These are phyloP conservation scores for Fonsecaea nubica DNA, from an alignment of 2,329 filamentous ascomycete species.

Conservation along the genomic window DNA sequence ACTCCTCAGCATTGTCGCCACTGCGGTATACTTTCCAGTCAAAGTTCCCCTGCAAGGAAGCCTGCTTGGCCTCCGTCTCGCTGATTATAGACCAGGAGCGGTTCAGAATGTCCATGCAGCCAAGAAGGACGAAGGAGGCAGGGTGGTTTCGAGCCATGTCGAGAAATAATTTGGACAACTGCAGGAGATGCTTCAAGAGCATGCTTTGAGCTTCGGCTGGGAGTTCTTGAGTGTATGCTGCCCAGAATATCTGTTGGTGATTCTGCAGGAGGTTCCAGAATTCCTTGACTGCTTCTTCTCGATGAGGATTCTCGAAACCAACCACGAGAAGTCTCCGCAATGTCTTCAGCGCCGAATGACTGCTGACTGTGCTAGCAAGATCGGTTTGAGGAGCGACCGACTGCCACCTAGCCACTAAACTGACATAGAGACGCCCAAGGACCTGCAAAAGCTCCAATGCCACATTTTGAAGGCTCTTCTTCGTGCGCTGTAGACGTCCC, in stretches of 20 bases:
- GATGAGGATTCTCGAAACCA: slow-evolving; percentile 83
- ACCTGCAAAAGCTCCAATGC: slow-evolving; percentile 85
- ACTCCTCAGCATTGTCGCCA: slow-evolving; percentile 54
- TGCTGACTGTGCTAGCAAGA: slow-evolving; percentile 72
- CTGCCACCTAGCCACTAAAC: slow-evolving; percentile 66
- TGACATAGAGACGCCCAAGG: slow-evolving; percentile 77
- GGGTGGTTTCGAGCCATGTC: slow-evolving; percentile 82
- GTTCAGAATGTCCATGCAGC: slow-evolving; percentile 75
- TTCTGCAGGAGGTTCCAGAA: slow-evolving; percentile 81
- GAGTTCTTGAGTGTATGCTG: slow-evolving; percentile 63
- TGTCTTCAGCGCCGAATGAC: slow-evolving; percentile 69
- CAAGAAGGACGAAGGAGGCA: slow-evolving; percentile 80
- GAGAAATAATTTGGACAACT: slow-evolving; percentile 89
- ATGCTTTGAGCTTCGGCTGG: slow-evolving; percentile 61
- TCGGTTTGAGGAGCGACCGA: slow-evolving; percentile 60
- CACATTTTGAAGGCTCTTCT: slow-evolving; percentile 76
- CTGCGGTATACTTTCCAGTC: slow-evolving; percentile 54
- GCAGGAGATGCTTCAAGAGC: slow-evolving; percentile 84
- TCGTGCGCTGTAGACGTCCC: slow-evolving; percentile 74
- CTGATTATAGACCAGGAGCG: slow-evolving; percentile 86
- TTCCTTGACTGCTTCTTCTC: slow-evolving; percentile 74
- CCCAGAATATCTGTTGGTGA: slow-evolving; percentile 79
- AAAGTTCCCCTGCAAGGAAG: slow-evolving; percentile 26
- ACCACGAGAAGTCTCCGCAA: slow-evolving; percentile 78
- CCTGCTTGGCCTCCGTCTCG: slow-evolving; percentile 34